phyloP scores from a whole-genome alignment of 1,284 basidiomycete species.

The Moesziomyces sp. region DNA sequence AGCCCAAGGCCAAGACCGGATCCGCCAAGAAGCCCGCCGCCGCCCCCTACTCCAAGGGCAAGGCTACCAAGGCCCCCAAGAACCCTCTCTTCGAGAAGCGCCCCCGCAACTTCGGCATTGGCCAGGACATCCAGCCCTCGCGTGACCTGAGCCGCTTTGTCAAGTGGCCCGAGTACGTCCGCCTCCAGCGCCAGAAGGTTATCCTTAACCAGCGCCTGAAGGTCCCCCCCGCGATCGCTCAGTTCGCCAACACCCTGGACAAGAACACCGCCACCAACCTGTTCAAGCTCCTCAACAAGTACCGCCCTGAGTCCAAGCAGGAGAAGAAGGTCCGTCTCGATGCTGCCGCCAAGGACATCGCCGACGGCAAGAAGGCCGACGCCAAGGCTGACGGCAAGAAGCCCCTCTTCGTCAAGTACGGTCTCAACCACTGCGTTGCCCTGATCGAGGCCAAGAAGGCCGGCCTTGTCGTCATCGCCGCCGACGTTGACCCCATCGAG shows the following conservation, averaged over 20 bases:
- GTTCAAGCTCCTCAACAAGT: constrained; percentile 98
- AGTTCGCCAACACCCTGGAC: constrained; percentile 97
- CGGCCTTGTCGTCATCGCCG: constrained; percentile 92
- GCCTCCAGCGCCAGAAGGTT: constrained; percentile 97
- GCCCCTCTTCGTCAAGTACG: constrained; percentile 95
- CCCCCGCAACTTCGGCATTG: constrained; percentile 94
- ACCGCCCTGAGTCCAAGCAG: constrained; percentile 89
- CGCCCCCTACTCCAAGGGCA: constrained; percentile 63
- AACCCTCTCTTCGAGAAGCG: constrained; percentile 95
- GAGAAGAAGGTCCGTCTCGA: constrained; percentile 97
- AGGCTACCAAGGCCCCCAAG: constrained; percentile 74
- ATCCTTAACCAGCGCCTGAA: constrained; percentile 98
- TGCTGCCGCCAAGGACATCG: constrained; percentile 78
- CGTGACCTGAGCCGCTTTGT: constrained; percentile 96
- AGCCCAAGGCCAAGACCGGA: constrained; percentile 66
- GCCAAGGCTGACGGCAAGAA: constrained; percentile 74
- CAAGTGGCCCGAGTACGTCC: constrained; percentile 99
- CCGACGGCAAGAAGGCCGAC: constrained; percentile 72
- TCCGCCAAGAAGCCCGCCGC: constrained; percentile 63
- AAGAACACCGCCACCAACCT: constrained; percentile 99
- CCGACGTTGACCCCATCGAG: constrained; percentile 99
- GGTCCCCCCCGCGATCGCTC: constrained; percentile 96
- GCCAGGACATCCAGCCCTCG: constrained; percentile 91
- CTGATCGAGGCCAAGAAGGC: constrained; percentile 95
- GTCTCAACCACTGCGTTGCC: constrained; percentile 94